These are phyloP conservation scores for Rhodomyrtus psidioides DNA, from an alignment of 441 rosid genomes.

Conservation along the genomic window DNA sequence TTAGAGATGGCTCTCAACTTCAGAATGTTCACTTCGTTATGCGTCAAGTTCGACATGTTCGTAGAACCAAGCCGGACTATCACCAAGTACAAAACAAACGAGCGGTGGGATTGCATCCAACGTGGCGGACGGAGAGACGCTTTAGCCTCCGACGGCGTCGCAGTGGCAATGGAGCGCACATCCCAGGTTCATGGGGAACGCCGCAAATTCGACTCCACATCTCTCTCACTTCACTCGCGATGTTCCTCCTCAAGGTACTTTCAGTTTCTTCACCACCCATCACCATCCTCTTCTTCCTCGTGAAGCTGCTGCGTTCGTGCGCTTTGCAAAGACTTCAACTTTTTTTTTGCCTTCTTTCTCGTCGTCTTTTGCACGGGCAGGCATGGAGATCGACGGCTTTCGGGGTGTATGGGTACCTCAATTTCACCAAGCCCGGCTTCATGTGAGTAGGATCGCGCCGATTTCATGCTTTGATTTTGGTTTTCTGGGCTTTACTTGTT, in stretches of 20 bases:
- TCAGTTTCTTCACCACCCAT: neutral
- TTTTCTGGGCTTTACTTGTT: neutral
- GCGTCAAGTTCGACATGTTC: too few relatives aligned
- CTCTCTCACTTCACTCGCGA: constrained; percentile 12
- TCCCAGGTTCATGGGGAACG: neutral
- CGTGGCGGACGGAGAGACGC: neutral
- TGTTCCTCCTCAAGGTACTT: constrained; percentile 64
- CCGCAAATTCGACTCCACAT: constrained; percentile 4
- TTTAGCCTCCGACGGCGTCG: neutral
- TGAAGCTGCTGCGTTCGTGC: neutral
- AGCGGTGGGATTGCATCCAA: neutral
- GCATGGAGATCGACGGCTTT: constrained; percentile 76
- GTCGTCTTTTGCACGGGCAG: constrained; percentile 11
- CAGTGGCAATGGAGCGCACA: neutral
- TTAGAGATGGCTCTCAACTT: too few relatives aligned
- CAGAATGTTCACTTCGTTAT: too few relatives aligned
- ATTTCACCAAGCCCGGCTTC: constrained; percentile 78
- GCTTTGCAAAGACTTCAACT: neutral
- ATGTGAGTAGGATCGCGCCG: constrained; percentile 31
- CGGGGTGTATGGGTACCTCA: constrained; percentile 64
- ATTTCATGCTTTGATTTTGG: neutral
- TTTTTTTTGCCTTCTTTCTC: neutral
- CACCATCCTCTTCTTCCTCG: neutral
- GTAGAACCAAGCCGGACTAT: too few relatives aligned
- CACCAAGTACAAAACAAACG: too few relatives aligned